Conservation (phyloP, 2,329 filamentous ascomycete genomes). For the Endocalyx cinctus region DNA sequence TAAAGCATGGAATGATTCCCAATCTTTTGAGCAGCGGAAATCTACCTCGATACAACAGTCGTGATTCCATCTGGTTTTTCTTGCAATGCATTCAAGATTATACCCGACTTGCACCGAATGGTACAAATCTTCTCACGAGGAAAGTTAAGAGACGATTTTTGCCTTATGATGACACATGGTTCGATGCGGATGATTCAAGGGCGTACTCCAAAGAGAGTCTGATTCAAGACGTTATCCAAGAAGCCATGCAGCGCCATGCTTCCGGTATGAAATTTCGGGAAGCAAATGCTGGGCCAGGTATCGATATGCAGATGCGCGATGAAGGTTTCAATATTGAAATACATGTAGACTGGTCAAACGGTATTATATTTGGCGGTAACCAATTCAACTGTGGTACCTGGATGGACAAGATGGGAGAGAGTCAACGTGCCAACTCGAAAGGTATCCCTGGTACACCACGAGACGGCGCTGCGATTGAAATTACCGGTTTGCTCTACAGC, state of each 20-base stretch:
- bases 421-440: conserved; percentile 82
- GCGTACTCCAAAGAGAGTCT: conserved; percentile 84
- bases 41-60: conserved; percentile 86
- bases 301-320: conserved; percentile 90
- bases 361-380: conserved; percentile 90
- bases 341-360: conserved; percentile 84
- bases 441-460: conserved; percentile 94
- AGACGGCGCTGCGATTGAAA: conserved; percentile 92
- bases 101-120: conserved; percentile 73
- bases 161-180: conserved; percentile 95
- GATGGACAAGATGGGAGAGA: conserved; percentile 99
- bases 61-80: conserved; percentile 98
- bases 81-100: conserved; percentile 95
- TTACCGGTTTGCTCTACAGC: conserved; percentile 90
- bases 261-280: conserved; percentile 88
- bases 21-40: conserved; percentile 86
- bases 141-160: conserved; percentile 81
- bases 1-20: conserved; percentile 98
- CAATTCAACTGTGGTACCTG: conserved; percentile 95
- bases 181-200: conserved; percentile 71
- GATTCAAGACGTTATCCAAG: conserved; percentile 85
- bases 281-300: conserved; percentile 81
- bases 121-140: conserved; percentile 66
- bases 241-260: conserved; percentile 88
- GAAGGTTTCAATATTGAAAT: conserved; percentile 92